Conservation (phyloP, 441 rosid species). For the Pelargonium citronellum region DNA sequence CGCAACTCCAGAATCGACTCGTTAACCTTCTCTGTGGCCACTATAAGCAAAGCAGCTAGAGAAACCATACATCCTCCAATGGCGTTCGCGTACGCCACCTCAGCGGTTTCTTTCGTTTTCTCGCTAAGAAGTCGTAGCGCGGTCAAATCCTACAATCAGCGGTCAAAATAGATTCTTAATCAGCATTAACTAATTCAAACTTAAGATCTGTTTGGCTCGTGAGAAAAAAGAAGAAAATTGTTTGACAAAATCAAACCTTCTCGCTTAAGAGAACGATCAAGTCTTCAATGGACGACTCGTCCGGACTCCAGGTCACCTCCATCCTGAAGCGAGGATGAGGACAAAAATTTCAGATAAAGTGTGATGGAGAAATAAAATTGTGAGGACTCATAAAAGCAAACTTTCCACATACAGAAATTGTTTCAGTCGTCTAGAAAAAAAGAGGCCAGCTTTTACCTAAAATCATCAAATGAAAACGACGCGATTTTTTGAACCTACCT, state of each 20-base stretch:
- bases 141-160: slow-evolving; percentile 45
- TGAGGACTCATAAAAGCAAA: slow-evolving; percentile 22
- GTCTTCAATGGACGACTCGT: slow-evolving; percentile 44
- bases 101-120: slow-evolving; percentile 46
- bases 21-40: slow-evolving; percentile 51
- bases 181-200: background rate
- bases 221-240: background rate
- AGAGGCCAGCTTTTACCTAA: slow-evolving; percentile 23
- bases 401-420: slow-evolving; percentile 27
- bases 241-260: slow-evolving; percentile 40
- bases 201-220: slow-evolving; percentile 8
- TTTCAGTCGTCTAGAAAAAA: slow-evolving; percentile 10
- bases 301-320: slow-evolving; percentile 58
- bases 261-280: slow-evolving; percentile 50
- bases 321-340: slow-evolving; percentile 29
- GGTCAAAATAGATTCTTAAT: background rate
- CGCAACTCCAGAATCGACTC: slow-evolving; percentile 32
- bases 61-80: slow-evolving; percentile 45
- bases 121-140: slow-evolving; percentile 49
- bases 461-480: slow-evolving; percentile 25
- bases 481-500: slow-evolving; percentile 36
- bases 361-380: slow-evolving; percentile 5
- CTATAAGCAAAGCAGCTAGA: slow-evolving; percentile 48
- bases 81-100: slow-evolving; percentile 52
- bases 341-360: background rate